Conservation (phyloP, 1,139 yeast genomes). For the Nadsonia starkeyi-henricii region DNA sequence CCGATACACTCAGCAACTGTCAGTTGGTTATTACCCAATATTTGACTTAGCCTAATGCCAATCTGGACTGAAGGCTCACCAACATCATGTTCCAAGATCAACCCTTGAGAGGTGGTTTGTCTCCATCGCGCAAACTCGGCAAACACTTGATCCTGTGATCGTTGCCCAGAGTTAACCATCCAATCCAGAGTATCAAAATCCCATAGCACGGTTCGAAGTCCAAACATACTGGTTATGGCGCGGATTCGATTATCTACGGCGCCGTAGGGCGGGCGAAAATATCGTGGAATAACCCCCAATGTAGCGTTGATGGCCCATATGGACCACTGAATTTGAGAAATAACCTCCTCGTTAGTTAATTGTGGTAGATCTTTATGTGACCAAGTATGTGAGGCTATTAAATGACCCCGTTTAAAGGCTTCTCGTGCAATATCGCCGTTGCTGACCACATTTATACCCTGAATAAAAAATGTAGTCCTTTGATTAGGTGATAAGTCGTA, state of each 20-base stretch:
- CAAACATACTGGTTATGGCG: constrained; percentile 66
- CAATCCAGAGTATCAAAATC: constrained; percentile 87
- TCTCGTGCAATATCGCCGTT: constrained; percentile 58
- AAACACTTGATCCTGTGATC: constrained; percentile 38
- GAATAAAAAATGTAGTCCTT: constrained; percentile 66
- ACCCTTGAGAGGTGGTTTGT: constrained; percentile 32
- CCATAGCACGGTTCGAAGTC: constrained; percentile 83
- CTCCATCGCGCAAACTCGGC: constrained; percentile 42
- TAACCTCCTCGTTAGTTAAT: constrained; percentile 60
- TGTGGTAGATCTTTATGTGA: constrained; percentile 75
- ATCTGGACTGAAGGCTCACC: constrained; percentile 51
- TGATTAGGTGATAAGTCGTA: constrained; percentile 29
- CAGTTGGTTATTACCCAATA: constrained; percentile 43
- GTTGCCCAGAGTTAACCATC: constrained; percentile 37
- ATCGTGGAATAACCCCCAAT: constrained; percentile 73
- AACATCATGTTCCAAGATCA: constrained; percentile 79
- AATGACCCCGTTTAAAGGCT: constrained; percentile 50
- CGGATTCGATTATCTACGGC: constrained; percentile 82
- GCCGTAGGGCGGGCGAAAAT: constrained; percentile 95
- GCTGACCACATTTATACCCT: constrained; percentile 67
- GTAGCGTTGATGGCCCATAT: constrained; percentile 98
- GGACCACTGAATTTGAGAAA: constrained; percentile 89
- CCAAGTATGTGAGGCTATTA: constrained; percentile 88
- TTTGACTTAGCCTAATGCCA: constrained; percentile 41
- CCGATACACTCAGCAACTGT: constrained; percentile 80